A percentile compares a stretch with the other conserved stretches of the same genome.
phyloP scores from a whole-genome alignment of 108 stramenopile genomes.

The Skeletonema grethae region DNA sequence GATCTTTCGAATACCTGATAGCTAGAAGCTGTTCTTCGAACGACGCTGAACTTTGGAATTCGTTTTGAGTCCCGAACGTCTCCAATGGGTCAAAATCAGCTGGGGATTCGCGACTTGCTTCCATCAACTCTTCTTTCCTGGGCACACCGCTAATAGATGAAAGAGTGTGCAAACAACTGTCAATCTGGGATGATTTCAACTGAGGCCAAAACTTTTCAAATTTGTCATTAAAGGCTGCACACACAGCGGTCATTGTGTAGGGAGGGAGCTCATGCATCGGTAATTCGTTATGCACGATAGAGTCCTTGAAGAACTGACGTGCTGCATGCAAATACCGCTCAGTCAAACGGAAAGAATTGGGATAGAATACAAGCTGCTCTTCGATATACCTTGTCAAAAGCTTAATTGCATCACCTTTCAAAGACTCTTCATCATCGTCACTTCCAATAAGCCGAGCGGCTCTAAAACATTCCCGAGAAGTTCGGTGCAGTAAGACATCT shows the following conservation, averaged over 20 bases:
- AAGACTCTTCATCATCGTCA: background rate
- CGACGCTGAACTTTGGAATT: background rate
- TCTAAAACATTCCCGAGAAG: constrained; percentile 9
- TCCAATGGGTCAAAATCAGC: background rate
- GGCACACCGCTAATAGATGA: background rate
- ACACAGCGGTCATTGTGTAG: constrained; percentile 8
- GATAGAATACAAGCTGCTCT: constrained; percentile 10
- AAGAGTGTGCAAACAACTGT: constrained; percentile 1
- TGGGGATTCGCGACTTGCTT: background rate
- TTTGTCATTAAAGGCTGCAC: background rate
- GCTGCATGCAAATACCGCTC: constrained; percentile 8
- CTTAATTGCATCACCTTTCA: constrained; percentile 2
- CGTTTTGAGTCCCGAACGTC: background rate
- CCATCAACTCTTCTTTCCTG: background rate
- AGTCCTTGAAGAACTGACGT: background rate
- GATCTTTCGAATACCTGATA: background rate
- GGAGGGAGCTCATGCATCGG: constrained; percentile 26
- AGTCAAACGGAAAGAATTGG: background rate
- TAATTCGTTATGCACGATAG: constrained; percentile 6
- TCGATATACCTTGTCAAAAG: background rate
- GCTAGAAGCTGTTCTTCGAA: constrained; percentile 3
- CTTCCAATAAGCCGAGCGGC: constrained; percentile 2
- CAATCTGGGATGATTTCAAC: background rate
- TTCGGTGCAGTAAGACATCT: background rate
- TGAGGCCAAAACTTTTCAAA: constrained; percentile 4